phyloP scores from a whole-genome alignment of 2,329 filamentous ascomycete genomes.

The Mollisiaceae sp. region DNA sequence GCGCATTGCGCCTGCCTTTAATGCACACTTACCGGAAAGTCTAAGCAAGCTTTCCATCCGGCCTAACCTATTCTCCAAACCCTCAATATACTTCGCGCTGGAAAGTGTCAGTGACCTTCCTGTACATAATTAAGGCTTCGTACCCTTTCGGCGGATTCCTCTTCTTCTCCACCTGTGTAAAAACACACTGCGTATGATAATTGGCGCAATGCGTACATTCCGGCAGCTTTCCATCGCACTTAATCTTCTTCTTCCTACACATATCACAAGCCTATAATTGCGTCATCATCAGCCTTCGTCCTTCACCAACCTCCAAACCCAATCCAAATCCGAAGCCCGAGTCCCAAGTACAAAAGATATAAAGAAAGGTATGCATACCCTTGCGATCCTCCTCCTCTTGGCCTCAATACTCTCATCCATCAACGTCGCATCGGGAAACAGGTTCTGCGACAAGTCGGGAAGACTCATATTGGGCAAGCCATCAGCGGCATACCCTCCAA shows the following conservation, averaged over 20 bases:
- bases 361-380: constrained; percentile 53
- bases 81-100: constrained; percentile 97
- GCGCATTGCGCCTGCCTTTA: constrained; percentile 25
- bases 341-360: background rate
- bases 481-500: constrained; percentile 65
- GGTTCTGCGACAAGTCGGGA: constrained; percentile 58
- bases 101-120: constrained; percentile 32
- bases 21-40: constrained; percentile 66
- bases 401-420: constrained; percentile 76
- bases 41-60: constrained; percentile 93
- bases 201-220: constrained; percentile 95
- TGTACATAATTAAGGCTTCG: constrained; percentile 33
- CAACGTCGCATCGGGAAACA: constrained; percentile 62
- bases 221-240: constrained; percentile 95
- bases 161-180: constrained; percentile 99
- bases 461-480: constrained; percentile 59
- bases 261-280: constrained; percentile 58
- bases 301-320: background rate
- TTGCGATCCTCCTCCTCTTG: constrained; percentile 64
- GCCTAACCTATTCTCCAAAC: constrained; percentile 90
- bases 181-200: constrained; percentile 97
- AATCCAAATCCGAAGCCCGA: background rate
- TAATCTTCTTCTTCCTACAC: constrained; percentile 97
- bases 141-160: constrained; percentile 95
- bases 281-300: constrained; percentile 39